Base-by-base conservation (phyloP, 2,329 filamentous ascomycete genomes). In the Penicillium polonicum region DNA sequence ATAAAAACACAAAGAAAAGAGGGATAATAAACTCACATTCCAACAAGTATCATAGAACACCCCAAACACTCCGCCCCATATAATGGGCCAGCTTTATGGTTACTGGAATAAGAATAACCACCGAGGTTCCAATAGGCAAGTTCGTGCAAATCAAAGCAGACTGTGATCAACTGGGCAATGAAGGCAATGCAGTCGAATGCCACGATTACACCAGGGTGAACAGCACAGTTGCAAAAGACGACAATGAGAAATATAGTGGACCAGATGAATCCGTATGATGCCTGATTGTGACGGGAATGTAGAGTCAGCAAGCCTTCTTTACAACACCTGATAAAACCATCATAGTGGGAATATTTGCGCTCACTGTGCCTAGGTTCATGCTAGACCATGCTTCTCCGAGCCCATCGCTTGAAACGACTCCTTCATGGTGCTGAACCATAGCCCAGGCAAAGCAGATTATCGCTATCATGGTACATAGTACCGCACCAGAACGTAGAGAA, bases 361-460 rank as follows among this genome's bases (percentile, higher is more conserved):
- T 48, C 43, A 64, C 61, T 2, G 58, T 59, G 3, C 61, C 61
- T 5, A 64, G 27, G 23, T 60, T 60, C 1, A 57, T 55, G 2
- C 31, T 41, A 8, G 61, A 51, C 49, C 49, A 62, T 4, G 51
- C 46, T 25, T 36, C 21, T 29, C 60, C 61, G 5, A 62, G 19
- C 23, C 61, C 61, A 46, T 64, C 61, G 2, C 44, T 59, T 27
- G 55, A 57, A 29, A 59, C 60, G 17, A 59, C 43, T 2, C 49
- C 57, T n/a, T 38, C 36, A 12, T 52, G 17, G 31, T 64, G 61
- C 19, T 62, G 41, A 5, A 43, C 27, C 42, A 58, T 57, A 15
- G 60, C 57, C 61, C 61, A 62, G 10, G 61, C 55, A 45, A 62
- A 64, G 50, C 61, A 64, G 7, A 59, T 48, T 23, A 64, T 39